A percentile compares a stretch with the other conserved stretches of the same genome.
Conservation (phyloP, 495 filamentous ascomycete genomes). For the Penicillium pancosmium region DNA sequence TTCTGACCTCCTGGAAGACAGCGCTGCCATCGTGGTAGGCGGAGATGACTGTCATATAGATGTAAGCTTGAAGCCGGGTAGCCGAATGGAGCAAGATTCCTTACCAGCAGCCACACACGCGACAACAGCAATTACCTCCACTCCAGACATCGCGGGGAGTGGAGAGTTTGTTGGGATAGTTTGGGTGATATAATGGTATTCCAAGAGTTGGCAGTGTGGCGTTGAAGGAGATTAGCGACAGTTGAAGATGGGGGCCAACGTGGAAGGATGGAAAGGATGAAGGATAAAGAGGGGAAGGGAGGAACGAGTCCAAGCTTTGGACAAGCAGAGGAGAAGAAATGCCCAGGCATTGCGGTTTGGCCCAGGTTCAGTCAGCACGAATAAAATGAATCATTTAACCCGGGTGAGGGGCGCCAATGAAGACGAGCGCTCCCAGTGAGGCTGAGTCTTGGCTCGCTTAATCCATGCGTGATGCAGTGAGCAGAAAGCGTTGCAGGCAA, state of each 20-base stretch:
- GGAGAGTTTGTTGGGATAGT: neutral
- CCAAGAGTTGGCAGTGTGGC: no score
- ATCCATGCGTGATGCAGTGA: no score
- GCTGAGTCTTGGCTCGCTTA: constrained; percentile 1
- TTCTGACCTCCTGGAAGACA: constrained; percentile 39
- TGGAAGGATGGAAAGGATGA: neutral
- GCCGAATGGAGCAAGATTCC: neutral
- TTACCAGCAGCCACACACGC: constrained; percentile 41
- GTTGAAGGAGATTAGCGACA: neutral
- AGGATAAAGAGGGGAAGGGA: neutral
- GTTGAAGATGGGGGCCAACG: neutral
- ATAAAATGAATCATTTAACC: neutral
- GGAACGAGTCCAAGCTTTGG: neutral
- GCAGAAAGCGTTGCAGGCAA: no score
- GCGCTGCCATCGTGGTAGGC: constrained; percentile 47
- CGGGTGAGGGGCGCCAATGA: constrained; percentile 1
- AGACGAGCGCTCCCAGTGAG: neutral
- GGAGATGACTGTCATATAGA: constrained; percentile 32
- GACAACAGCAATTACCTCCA: constrained; percentile 37
- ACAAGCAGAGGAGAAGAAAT: neutral
- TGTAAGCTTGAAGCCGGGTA: neutral
- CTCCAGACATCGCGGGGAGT: constrained; percentile 20
- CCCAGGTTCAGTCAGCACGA: neutral
- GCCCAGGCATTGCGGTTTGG: neutral
- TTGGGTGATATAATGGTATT: no score